phyloP scores from a whole-genome alignment of 2,329 filamentous ascomycete genomes.

The Diaporthe vexans region DNA sequence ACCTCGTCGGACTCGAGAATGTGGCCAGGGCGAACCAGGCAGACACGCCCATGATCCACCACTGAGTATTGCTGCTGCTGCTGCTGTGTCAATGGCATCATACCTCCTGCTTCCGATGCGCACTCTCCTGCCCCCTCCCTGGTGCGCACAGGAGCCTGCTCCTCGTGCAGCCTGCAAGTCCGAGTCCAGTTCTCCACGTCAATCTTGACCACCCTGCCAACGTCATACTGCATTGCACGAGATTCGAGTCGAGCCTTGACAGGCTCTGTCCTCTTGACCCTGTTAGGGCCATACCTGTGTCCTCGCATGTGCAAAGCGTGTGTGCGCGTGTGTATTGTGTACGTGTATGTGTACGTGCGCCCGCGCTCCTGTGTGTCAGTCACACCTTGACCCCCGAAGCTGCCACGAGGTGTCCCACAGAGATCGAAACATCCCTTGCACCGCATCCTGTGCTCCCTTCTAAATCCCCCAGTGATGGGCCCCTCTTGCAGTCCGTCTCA shows the following conservation, averaged over 20 bases:
- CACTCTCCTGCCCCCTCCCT: not conserved
- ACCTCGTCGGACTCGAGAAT: slow-evolving; percentile 6
- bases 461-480: slow-evolving; percentile 3
- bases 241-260: slow-evolving; percentile 1
- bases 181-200: slow-evolving; percentile 39
- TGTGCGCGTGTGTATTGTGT: not conserved
- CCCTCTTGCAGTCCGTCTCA: slow-evolving; percentile 37
- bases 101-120: not conserved
- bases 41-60: slow-evolving; percentile 5
- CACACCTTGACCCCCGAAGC: not conserved
- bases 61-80: not conserved
- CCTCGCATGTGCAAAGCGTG: not conserved
- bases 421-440: slow-evolving; percentile 36
- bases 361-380: not conserved
- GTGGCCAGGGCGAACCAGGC: not conserved
- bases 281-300: slow-evolving; percentile 10
- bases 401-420: slow-evolving; percentile 40
- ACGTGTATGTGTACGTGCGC: not conserved
- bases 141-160: slow-evolving; percentile 9
- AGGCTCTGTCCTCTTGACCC: not conserved
- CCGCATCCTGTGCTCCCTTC: slow-evolving; percentile 28
- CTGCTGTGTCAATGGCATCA: not conserved
- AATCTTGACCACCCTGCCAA: slow-evolving; percentile 23
- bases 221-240: slow-evolving; percentile 40
- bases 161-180: slow-evolving; percentile 33